These are phyloP conservation scores for Annulohypoxylon nitens DNA, from an alignment of 495 filamentous ascomycete genomes.

Conservation along the genomic window DNA sequence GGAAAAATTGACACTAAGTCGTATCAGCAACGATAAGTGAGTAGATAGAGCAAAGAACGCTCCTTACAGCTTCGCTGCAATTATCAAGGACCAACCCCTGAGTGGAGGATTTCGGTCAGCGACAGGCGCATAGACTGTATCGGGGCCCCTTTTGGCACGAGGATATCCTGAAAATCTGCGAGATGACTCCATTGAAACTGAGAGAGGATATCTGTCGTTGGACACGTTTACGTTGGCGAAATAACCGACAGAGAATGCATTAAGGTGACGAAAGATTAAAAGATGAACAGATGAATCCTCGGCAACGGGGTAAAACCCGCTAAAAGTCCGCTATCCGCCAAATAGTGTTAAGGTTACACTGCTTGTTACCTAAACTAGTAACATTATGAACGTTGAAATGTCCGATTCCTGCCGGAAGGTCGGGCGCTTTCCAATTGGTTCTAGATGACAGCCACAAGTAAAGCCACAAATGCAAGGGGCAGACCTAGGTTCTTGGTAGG, in stretches of 20 bases:
- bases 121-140: slow-evolving; percentile 25
- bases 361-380: neutral
- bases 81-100: slow-evolving; percentile 47
- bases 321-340: neutral
- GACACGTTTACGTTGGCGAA: slow-evolving; percentile 12
- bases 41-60: neutral
- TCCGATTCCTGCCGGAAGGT: neutral
- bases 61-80: slow-evolving; percentile 47
- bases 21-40: slow-evolving; percentile 12
- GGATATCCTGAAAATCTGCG: slow-evolving; percentile 49
- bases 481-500: too few species aligned
- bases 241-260: neutral
- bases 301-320: slow-evolving; percentile 24
- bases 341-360: neutral
- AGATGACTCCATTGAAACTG: slow-evolving; percentile 25
- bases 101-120: slow-evolving; percentile 47
- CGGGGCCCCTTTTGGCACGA: slow-evolving; percentile 42
- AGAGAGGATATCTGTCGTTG: neutral
- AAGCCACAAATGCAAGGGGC: neutral
- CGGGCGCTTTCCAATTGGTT: slow-evolving; percentile 6
- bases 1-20: slow-evolving; percentile 46
- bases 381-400: neutral
- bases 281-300: slow-evolving; percentile 16
- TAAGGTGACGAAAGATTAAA: neutral
- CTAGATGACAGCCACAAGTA: neutral